A percentile compares a stretch with the other conserved stretches of the same genome.
Conservation (phyloP, 805 yeast species). For the Myxozyma lipomycoides region DNA sequence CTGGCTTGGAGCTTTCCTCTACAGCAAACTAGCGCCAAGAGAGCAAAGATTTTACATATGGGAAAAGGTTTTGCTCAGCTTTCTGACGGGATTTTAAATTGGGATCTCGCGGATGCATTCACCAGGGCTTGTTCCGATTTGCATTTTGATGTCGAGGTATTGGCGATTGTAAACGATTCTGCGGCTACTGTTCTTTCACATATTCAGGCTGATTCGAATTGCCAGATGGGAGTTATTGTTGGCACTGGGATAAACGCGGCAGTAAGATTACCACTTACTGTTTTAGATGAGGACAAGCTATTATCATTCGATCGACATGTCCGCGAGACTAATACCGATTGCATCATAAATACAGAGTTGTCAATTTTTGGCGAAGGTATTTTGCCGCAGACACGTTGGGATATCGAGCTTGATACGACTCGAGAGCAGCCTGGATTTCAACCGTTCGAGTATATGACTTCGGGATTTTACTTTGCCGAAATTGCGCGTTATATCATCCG, state of each 20-base stretch:
- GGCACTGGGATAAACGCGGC: constrained; percentile 89
- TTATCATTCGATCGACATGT: constrained; percentile 41
- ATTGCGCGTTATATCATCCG: constrained; percentile 65
- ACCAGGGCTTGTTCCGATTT: constrained; percentile 57
- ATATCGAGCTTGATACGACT: constrained; percentile 57
- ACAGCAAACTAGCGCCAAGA: constrained; percentile 28
- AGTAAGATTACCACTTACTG: constrained; percentile 64
- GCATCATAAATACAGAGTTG: constrained; percentile 89
- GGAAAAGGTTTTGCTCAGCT: constrained; percentile 72
- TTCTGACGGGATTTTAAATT: constrained; percentile 61
- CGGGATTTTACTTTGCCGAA: constrained; percentile 89
- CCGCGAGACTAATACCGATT: constrained; percentile 32
- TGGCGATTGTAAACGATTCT: constrained; percentile 85
- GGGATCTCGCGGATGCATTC: constrained; percentile 67
- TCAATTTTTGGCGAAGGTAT: constrained; percentile 77
- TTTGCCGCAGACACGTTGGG: constrained; percentile 74
- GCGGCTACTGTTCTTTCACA: constrained; percentile 80
- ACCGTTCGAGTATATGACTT: constrained; percentile 79
- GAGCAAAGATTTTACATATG: constrained; percentile 34
- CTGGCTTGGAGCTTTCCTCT: constrained; percentile 39
- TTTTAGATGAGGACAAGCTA: constrained; percentile 61
- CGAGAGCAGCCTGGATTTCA: constrained; percentile 73
- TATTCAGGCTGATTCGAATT: constrained; percentile 52
- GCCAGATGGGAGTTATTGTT: constrained; percentile 78
- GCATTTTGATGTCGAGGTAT: constrained; percentile 58